Evolutionary conservation across 441 rosid species (phyloP).

Genomic region (Pelargonium citronellum): DNA sequence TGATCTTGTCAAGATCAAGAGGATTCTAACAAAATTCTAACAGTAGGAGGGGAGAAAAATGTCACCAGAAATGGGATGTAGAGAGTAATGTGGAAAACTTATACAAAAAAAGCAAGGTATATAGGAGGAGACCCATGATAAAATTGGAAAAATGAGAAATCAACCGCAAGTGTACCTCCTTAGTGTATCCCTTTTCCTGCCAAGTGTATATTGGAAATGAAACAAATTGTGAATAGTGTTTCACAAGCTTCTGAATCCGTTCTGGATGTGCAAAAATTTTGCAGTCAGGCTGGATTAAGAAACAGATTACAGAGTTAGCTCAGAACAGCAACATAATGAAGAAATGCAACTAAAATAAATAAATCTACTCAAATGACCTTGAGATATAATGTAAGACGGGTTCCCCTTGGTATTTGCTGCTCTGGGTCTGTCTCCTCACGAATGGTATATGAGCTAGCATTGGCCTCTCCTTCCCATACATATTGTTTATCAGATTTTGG

Average conservation of each 20-base stretch:
- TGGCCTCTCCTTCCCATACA: constrained; percentile 87
- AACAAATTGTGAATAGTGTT: constrained; percentile 93
- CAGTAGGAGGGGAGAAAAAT: too few relatives aligned
- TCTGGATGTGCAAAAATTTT: constrained; percentile 70
- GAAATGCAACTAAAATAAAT: constrained; percentile 6
- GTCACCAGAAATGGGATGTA: constrained; percentile 2
- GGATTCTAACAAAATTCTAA: too few relatives aligned
- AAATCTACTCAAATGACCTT: constrained; percentile 75
- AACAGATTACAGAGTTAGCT: constrained; percentile 3
- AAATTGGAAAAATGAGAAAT: not conserved
- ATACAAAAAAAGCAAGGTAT: not conserved
- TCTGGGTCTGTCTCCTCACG: constrained; percentile 82
- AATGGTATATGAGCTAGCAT: constrained; percentile 74
- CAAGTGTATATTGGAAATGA: constrained; percentile 95
- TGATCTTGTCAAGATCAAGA: too few relatives aligned
- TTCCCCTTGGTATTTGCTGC: constrained; percentile 68
- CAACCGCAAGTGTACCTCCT: constrained; percentile 51
- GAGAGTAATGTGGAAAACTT: not conserved
- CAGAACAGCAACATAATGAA: not conserved
- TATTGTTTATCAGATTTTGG: constrained; percentile 89
- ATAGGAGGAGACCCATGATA: constrained; percentile 34
- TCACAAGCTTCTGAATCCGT: constrained; percentile 77
- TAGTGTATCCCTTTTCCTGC: constrained; percentile 83
- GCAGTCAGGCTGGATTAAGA: constrained; percentile 73
- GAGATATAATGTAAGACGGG: constrained; percentile 74